Percentiles rank a stretch among this genome's conserved stretches.
These are phyloP conservation scores for Cucumis cinereus DNA, from an alignment of 306 rosid species.

Conservation along the genomic window DNA sequence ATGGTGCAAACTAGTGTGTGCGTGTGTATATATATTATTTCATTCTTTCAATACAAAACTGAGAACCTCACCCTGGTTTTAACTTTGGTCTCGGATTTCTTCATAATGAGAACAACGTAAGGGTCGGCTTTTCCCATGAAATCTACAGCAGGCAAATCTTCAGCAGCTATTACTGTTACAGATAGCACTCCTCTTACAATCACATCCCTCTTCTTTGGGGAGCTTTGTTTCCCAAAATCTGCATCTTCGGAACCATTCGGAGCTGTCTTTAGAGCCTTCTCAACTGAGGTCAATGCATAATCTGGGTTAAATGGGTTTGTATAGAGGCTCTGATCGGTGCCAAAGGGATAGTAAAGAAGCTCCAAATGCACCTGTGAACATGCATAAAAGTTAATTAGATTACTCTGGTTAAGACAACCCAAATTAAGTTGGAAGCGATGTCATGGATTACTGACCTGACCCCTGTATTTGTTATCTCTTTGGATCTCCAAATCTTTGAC, in stretches of 20 bases:
- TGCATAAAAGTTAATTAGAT: not conserved
- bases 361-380: slow-evolving; percentile 75
- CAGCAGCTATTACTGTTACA: slow-evolving; percentile 80
- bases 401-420: not conserved
- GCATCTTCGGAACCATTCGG: slow-evolving; percentile 13
- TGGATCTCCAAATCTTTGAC: slow-evolving; percentile 76
- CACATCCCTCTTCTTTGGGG: slow-evolving; percentile 50
- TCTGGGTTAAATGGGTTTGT: slow-evolving; percentile 49
- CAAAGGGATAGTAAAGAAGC: slow-evolving; percentile 70
- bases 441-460: slow-evolving; percentile 53
- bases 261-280: slow-evolving; percentile 52
- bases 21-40: not conserved
- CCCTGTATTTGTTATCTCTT: slow-evolving; percentile 68
- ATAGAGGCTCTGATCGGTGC: slow-evolving; percentile 30
- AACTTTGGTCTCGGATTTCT: slow-evolving; percentile 57
- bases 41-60: not conserved
- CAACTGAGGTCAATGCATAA: slow-evolving; percentile 47
- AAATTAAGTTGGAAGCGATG: not conserved
- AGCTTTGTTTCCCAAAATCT: slow-evolving; percentile 12
- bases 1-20: not conserved
- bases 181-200: slow-evolving; percentile 84
- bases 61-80: slow-evolving; percentile 70
- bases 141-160: slow-evolving; percentile 69
- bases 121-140: slow-evolving; percentile 94
- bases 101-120: slow-evolving; percentile 56